Evolutionary conservation across 768 basidiomycete genomes (phyloP).

Genomic region (Sarcomyxa edulis): DNA sequence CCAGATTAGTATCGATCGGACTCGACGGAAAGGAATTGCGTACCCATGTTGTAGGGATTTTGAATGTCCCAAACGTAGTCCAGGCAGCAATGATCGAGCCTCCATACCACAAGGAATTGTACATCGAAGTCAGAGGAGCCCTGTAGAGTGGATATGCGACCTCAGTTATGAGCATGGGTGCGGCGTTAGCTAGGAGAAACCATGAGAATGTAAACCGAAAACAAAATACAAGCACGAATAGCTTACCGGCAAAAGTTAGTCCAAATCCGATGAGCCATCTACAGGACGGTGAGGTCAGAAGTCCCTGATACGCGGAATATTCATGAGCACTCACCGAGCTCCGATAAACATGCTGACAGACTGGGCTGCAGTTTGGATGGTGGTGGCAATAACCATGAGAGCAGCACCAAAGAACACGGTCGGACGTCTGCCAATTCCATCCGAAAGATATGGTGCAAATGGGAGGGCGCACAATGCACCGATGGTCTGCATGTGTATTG

Average conservation of each 20-base stretch:
- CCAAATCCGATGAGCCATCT: constrained; percentile 64
- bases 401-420: constrained; percentile 55
- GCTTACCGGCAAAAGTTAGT: constrained; percentile 53
- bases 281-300: neutral
- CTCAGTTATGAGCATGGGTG: constrained; percentile 74
- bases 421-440: constrained; percentile 53
- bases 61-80: constrained; percentile 59
- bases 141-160: constrained; percentile 71
- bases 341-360: constrained; percentile 65
- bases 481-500: constrained; percentile 39
- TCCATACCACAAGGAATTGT: constrained; percentile 73
- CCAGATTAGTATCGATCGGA: no score
- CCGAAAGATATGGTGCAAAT: constrained; percentile 57
- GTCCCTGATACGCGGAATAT: neutral
- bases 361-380: constrained; percentile 53
- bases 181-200: constrained; percentile 45
- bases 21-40: no score
- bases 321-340: constrained; percentile 39
- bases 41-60: constrained; percentile 32
- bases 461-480: constrained; percentile 56
- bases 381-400: constrained; percentile 55
- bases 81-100: constrained; percentile 70
- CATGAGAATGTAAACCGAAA: constrained; percentile 15
- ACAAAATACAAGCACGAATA: no score
- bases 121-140: constrained; percentile 61